A percentile compares a stretch with the other conserved stretches of the same genome.
These are phyloP conservation scores for Rhodotorula sp. DNA, from an alignment of 1,284 basidiomycete species.

Conservation along the genomic window DNA sequence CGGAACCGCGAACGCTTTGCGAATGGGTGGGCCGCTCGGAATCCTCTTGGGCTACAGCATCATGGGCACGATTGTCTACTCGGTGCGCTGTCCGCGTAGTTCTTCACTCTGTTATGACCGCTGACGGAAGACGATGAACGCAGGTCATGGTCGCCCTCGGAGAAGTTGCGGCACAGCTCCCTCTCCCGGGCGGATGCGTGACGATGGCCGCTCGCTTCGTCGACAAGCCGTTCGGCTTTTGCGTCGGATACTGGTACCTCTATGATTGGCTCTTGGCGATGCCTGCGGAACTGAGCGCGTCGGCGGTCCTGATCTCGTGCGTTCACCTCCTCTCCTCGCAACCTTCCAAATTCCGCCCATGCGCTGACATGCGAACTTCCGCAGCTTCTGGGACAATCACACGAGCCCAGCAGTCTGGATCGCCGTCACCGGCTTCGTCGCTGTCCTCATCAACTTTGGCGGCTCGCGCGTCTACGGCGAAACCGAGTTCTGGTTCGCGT, in stretches of 20 bases:
- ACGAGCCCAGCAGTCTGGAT: constrained; percentile 74
- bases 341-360: constrained; percentile 40
- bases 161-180: constrained; percentile 66
- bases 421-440: constrained; percentile 66
- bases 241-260: constrained; percentile 61
- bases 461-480: constrained; percentile 55
- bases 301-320: constrained; percentile 50
- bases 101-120: constrained; percentile 50
- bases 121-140: constrained; percentile 48
- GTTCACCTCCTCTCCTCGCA: constrained; percentile 46
- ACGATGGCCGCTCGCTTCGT: constrained; percentile 74
- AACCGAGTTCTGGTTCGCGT: constrained; percentile 60
- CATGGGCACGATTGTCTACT: constrained; percentile 11
- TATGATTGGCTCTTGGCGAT: constrained; percentile 42
- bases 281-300: constrained; percentile 51
- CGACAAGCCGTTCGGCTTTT: constrained; percentile 72
- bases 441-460: constrained; percentile 70
- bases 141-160: constrained; percentile 48
- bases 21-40: constrained; percentile 45
- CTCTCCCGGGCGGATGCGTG: constrained; percentile 54
- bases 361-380: too few relatives aligned
- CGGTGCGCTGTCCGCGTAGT: background rate
- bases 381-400: constrained; percentile 46
- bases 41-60: constrained; percentile 44
- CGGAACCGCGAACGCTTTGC: constrained; percentile 40